Base-by-base conservation (phyloP, 2,329 filamentous ascomycete species). In the Myriosclerotinia duriaeana region DNA sequence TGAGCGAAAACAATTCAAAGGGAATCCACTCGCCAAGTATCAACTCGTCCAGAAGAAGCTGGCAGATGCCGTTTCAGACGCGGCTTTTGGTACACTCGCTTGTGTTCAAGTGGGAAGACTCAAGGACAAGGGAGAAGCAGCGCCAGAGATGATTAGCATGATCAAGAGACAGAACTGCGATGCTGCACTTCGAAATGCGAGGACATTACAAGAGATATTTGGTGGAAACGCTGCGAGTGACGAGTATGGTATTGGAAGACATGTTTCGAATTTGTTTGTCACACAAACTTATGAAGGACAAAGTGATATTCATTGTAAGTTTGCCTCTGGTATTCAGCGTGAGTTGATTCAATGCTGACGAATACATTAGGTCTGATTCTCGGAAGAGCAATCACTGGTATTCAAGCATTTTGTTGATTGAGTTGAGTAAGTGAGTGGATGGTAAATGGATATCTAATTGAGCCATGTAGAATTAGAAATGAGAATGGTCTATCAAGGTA, bases 81-180 rank as follows among this genome's bases (percentile, higher is more conserved):
- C 91, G 2, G 90, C 93, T 1, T 98, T 91, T 76, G 95, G 95
- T 53, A 91, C 92, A n/a, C 81, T 97, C 65, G 95, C 95, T 8
- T 89, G 92, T 9, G 87, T 92, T 67, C 95, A 99, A 79, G 94
- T 98, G 46, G 93, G 93, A 63, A 84, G 94, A 69, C 85, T 98
- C 67, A 98, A 97, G 84, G 94, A 98, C 74, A 88, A 92, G 76
- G 93, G 93, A 70, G 91, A 92, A 78, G 87, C 86, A 34, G 88
- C 90, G 3, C 93, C 95, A 8, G 95, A 99, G 81, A 98, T 98
- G 94, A 96, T 99, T 74, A 88, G 86, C 77, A 86, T 99, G 91
- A 88, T 98, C 77, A 99, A 99, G 85, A 85, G 95, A 72, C 93
- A 98, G 81, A 99, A 99, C 79, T 99, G 95, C 78, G 95, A 99